Conservation (phyloP, 2,329 filamentous ascomycete species). For the Zarea fungicola region DNA sequence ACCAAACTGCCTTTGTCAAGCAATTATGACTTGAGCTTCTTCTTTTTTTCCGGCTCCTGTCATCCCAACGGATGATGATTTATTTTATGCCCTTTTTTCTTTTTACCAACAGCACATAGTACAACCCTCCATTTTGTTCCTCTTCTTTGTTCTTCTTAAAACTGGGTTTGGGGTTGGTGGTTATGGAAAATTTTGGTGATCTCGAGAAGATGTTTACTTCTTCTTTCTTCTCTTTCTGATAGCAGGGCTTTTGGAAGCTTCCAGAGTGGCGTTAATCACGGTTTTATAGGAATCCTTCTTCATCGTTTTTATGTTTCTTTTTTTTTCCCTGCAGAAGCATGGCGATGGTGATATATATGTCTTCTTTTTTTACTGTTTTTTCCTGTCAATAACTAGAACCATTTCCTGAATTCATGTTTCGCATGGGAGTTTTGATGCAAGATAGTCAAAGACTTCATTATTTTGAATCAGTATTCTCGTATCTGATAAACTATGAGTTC, state of each 20-base stretch:
- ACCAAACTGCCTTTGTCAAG: constrained; percentile 8
- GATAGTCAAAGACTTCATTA: not conserved
- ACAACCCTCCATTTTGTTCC: constrained; percentile 1
- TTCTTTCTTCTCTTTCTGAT: constrained; percentile 1
- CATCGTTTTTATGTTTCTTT: constrained; percentile 16
- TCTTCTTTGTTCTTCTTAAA: not conserved
- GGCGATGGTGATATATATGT: constrained; percentile 8
- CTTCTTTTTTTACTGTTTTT: constrained; percentile 16
- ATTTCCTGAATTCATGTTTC: constrained; percentile 10
- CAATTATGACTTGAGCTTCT: not conserved
- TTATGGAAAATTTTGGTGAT: constrained; percentile 7
- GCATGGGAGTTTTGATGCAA: not conserved
- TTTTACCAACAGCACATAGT: not conserved
- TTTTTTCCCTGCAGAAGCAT: constrained; percentile 18
- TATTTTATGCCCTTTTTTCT: not conserved
- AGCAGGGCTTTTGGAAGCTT: constrained; percentile 4
- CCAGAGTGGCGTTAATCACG: constrained; percentile 24
- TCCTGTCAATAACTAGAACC: constrained; percentile 1
- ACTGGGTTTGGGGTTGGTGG: constrained; percentile 5
- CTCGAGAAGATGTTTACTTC: constrained; percentile 1
- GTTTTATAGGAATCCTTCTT: constrained; percentile 25
- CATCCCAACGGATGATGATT: not conserved
- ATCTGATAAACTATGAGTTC: no score
- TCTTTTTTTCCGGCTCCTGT: not conserved
- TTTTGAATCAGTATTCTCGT: not conserved